Evolutionary conservation across 192 early-diverging fungal genomes (phyloP).

Genomic region (Paraglomus occultum): DNA sequence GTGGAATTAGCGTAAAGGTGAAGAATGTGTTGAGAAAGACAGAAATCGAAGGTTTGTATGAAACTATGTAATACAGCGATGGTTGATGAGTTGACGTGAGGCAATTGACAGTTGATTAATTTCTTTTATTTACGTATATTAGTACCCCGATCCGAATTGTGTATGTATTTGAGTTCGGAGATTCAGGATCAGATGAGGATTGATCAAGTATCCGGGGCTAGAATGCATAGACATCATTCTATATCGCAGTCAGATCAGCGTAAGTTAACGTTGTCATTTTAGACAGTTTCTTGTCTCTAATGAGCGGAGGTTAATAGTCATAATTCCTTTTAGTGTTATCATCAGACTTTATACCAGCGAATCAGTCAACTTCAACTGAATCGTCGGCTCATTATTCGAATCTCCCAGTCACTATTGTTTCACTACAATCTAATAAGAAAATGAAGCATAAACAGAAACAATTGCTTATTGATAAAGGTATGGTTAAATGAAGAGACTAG

Average conservation of each 20-base stretch:
- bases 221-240: constrained; percentile 36
- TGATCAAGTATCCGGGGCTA: constrained; percentile 53
- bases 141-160: constrained; percentile 54
- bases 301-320: neutral
- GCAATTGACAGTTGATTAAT: neutral
- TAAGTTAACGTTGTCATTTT: constrained; percentile 10
- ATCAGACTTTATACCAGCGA: constrained; percentile 31
- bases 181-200: constrained; percentile 63
- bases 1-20: constrained; percentile 58
- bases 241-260: constrained; percentile 32
- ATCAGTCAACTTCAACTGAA: constrained; percentile 37
- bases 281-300: constrained; percentile 25
- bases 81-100: neutral
- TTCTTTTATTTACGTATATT: neutral
- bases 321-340: constrained; percentile 26
- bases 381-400: constrained; percentile 36
- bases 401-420: constrained; percentile 42
- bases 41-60: constrained; percentile 54
- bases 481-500: constrained; percentile 35
- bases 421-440: constrained; percentile 45
- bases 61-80: neutral
- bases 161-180: constrained; percentile 58
- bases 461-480: constrained; percentile 57
- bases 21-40: constrained; percentile 71
- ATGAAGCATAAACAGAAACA: constrained; percentile 59